Evolutionary conservation across 305 asterid genomes (phyloP), one percentile per base, ranked within the genome.

Genomic region (Fraxinus xanthoxyloides): DNA sequence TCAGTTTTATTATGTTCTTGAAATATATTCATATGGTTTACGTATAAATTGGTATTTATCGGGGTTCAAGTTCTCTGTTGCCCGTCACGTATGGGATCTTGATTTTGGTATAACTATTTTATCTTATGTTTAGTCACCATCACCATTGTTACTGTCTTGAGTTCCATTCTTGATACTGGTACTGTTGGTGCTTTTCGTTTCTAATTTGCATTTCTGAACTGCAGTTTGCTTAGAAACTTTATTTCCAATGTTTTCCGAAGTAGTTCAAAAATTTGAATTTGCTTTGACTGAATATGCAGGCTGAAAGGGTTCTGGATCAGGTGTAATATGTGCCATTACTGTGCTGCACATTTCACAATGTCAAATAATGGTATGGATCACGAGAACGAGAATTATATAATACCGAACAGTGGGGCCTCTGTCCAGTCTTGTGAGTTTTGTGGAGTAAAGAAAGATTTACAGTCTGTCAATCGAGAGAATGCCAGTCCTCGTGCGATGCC

Each of bases 281-380:
- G 17, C 78, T 74, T 81, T 43, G 69, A 61, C 75, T 48, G 84
- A 82, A 77, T 81, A 67, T 84, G 82, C 87, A 87, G 91, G 85
- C 76, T 84, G 82, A 81, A 87, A 48, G 81, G 85, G 84, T 34
- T 40, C 72, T 26, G 56, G 86, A 73, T 80, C 79, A 72, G 77
- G 80, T 82, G 85, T 88, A 87, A 89, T 85, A 88, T 87, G 91
- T 86, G 89, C 87, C 91, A 89, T 56, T 75, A 77, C 80, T 89
- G 92, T 91, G 89, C 84, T 73, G 77, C 90, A 81, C 82, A 87
- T 80, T 81, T 84, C 59, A 84, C 84, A 69, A 82, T 86, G 59
- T 82, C 83, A 26, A 82, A 84, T 70, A 76, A 84, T 84, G 81
- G 83, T 86, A 80, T 81, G 23, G 86, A 83, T 31, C 90, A 84